Conservation (phyloP, 805 yeast species). For the Phaffomyces opuntiae region DNA sequence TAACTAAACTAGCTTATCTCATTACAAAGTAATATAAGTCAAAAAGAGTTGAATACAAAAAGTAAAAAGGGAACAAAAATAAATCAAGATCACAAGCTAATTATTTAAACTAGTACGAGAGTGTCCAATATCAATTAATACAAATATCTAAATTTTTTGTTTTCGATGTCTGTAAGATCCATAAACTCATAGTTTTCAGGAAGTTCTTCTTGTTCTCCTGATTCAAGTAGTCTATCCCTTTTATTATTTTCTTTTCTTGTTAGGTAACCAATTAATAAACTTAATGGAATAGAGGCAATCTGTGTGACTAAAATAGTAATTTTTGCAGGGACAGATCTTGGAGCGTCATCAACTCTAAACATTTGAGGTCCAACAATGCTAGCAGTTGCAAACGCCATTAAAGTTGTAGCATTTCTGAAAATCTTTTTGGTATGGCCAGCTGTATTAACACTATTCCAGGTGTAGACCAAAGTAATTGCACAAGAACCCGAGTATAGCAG, state of each 20-base stretch:
- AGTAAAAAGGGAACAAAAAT: no score
- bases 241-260: conserved; percentile 39
- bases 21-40: no score
- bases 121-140: background rate
- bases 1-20: no score
- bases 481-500: conserved; percentile 45
- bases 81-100: no score
- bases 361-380: conserved; percentile 57
- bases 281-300: conserved; percentile 35
- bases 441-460: conserved; percentile 52
- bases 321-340: conserved; percentile 52
- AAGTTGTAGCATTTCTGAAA: conserved; percentile 42
- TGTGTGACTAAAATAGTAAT: conserved; percentile 47
- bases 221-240: conserved; percentile 28
- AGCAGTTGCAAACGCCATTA: conserved; percentile 47
- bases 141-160: conserved; percentile 7
- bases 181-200: conserved; percentile 5
- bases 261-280: conserved; percentile 33
- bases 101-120: background rate
- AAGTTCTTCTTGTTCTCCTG: background rate
- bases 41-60: no score
- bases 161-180: conserved; percentile 9
- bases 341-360: conserved; percentile 41
- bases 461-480: conserved; percentile 46
- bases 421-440: conserved; percentile 53